phyloP scores from a whole-genome alignment of 2,329 filamentous ascomycete genomes.

The Penicillium sp. region DNA sequence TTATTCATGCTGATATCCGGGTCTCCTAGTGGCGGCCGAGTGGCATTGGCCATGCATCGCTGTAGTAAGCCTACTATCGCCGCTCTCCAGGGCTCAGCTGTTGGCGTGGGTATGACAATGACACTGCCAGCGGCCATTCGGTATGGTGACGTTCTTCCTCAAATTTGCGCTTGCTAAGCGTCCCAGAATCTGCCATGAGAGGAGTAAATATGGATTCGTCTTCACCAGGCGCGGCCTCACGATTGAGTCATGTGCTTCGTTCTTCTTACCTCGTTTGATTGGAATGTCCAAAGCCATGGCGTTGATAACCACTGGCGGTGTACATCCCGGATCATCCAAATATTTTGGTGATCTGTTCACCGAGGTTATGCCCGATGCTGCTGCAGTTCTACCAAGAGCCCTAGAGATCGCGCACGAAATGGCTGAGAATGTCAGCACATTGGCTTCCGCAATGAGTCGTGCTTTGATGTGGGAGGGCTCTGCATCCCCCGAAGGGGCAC shows the following conservation, averaged over 20 bases:
- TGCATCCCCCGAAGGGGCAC: slow-evolving; percentile 58
- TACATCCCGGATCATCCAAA: slow-evolving; percentile 46
- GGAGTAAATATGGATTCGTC: slow-evolving; percentile 71
- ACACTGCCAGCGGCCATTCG: slow-evolving; percentile 54
- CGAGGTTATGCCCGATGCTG: slow-evolving; percentile 57
- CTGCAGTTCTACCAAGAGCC: slow-evolving; percentile 63
- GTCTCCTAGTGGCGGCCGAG: slow-evolving; percentile 46
- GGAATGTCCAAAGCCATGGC: slow-evolving; percentile 65
- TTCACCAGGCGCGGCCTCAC: slow-evolving; percentile 68
- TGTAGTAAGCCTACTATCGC: slow-evolving; percentile 62
- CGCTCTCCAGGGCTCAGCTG: slow-evolving; percentile 61
- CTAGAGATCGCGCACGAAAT: slow-evolving; percentile 64
- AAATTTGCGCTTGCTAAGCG: neutral
- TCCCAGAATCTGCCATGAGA: slow-evolving; percentile 27
- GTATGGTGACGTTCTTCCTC: neutral
- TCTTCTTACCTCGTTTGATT: slow-evolving; percentile 69
- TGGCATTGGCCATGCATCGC: slow-evolving; percentile 57
- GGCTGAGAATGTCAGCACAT: slow-evolving; percentile 59
- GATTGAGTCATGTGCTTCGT: slow-evolving; percentile 70
- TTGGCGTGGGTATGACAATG: slow-evolving; percentile 65
- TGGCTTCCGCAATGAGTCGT: slow-evolving; percentile 64
- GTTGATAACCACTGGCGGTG: slow-evolving; percentile 65
- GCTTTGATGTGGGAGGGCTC: slow-evolving; percentile 64
- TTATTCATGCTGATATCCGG: too few species aligned
- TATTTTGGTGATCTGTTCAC: slow-evolving; percentile 65